These are phyloP conservation scores for Penicillium sumatraense DNA, from an alignment of 2,329 filamentous ascomycete species.

Conservation along the genomic window DNA sequence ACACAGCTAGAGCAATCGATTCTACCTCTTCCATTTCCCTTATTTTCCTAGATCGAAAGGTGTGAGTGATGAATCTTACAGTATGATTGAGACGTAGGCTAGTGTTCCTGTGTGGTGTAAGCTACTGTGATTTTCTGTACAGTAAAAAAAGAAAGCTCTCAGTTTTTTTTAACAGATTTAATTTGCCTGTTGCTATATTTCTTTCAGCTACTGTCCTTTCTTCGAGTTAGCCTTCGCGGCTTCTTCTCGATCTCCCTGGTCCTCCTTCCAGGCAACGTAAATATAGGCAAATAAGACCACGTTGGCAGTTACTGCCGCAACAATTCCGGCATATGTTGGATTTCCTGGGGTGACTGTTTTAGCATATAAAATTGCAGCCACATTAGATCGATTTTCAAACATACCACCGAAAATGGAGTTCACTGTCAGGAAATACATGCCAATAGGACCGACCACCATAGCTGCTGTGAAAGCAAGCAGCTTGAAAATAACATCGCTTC, in stretches of 20 bases:
- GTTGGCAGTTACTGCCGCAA: constrained; percentile 89
- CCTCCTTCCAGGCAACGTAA: constrained; percentile 88
- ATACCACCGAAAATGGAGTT: constrained; percentile 77
- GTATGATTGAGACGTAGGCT: no score
- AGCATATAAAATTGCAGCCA: neutral
- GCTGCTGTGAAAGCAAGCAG: constrained; percentile 87
- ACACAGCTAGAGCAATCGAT: no score
- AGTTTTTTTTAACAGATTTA: no score
- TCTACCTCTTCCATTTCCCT: no score
- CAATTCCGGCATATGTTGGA: constrained; percentile 80
- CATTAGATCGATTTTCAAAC: constrained; percentile 17
- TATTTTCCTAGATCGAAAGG: no score
- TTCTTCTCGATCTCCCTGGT: constrained; percentile 73
- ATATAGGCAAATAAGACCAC: constrained; percentile 89
- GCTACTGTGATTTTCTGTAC: no score
- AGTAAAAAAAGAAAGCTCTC: no score
- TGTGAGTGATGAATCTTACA: no score
- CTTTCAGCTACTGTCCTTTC: constrained; percentile 45
- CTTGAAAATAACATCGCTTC: constrained; percentile 83
- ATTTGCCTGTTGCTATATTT: no score
- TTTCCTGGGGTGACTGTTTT: constrained; percentile 64
- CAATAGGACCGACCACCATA: constrained; percentile 86
- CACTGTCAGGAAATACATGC: constrained; percentile 83
- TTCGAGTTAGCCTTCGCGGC: constrained; percentile 62
- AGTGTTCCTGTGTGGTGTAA: no score